A percentile compares a stretch with the other conserved stretches of the same genome.
Conservation (phyloP, 306 rosid species). For the Pachyrhizus erosus region DNA sequence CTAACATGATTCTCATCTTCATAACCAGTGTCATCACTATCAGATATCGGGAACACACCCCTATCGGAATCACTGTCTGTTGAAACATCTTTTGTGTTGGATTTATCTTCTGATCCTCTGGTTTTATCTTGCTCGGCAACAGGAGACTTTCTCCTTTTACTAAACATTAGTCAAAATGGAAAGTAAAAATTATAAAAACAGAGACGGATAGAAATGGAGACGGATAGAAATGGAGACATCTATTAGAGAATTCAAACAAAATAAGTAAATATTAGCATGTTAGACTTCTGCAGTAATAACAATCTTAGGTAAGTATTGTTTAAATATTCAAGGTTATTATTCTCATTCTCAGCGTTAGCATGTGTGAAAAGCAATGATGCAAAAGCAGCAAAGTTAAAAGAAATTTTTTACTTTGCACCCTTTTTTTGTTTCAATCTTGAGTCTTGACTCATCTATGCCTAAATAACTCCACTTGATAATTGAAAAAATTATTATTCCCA, state of each 20-base stretch:
- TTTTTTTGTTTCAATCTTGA: neutral
- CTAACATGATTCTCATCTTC: slow-evolving; percentile 40
- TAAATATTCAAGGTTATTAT: neutral
- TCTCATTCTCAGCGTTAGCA: neutral
- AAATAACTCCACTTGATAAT: neutral
- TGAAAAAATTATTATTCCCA: neutral
- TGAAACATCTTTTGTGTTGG: slow-evolving; percentile 38
- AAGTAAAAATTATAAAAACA: slow-evolving; percentile 6
- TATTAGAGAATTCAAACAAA: neutral
- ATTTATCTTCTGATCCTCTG: slow-evolving; percentile 49
- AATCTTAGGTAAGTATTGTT: neutral
- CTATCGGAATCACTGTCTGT: slow-evolving; percentile 46
- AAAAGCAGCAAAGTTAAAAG: neutral
- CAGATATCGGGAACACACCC: slow-evolving; percentile 36
- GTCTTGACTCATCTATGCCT: neutral
- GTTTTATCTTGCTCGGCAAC: slow-evolving; percentile 44
- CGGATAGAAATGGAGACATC: slow-evolving; percentile 25
- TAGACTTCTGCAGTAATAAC: neutral
- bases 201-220: slow-evolving; percentile 22
- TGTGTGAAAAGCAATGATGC: neutral
- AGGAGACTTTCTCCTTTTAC: slow-evolving; percentile 40
- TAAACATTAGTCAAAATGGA: slow-evolving; percentile 22
- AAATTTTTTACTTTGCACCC: neutral
- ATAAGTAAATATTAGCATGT: neutral
- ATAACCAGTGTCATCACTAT: slow-evolving; percentile 48